Evolutionary conservation across 352 stramenopile genomes (phyloP).

Genomic region (Globisporangium nunn): DNA sequence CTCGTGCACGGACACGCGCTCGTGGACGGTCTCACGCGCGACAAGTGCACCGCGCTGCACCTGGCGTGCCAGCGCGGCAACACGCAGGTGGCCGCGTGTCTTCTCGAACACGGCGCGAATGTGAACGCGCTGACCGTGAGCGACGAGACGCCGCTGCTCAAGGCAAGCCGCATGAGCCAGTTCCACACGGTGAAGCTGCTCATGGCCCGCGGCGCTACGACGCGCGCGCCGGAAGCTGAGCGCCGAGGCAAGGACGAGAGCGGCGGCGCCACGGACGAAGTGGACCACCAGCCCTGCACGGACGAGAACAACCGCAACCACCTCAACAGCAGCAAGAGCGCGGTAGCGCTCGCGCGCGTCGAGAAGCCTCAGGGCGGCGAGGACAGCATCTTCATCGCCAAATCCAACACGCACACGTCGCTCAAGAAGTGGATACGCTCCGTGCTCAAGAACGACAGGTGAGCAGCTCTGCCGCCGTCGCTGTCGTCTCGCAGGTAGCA

Average conservation of each 20-base stretch:
- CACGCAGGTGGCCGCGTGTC: conserved; percentile 50
- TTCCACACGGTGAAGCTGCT: conserved; percentile 72
- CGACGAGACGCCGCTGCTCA: conserved; percentile 69
- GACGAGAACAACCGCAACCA: conserved; percentile 13
- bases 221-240: conserved; percentile 17
- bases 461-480: not conserved
- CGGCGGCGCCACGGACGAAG: conserved; percentile 14
- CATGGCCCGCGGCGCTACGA: conserved; percentile 37
- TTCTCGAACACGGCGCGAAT: conserved; percentile 63
- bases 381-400: conserved; percentile 50
- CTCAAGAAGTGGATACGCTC: conserved; percentile 65
- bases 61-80: conserved; percentile 75
- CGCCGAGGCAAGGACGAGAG: conserved; percentile 16
- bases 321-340: conserved; percentile 4
- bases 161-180: conserved; percentile 79
- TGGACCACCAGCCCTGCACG: conserved; percentile 10
- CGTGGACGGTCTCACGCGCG: conserved; percentile 50
- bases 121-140: conserved; percentile 52
- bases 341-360: conserved; percentile 13
- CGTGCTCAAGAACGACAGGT: conserved; percentile 40
- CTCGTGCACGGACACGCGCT: conserved; percentile 34
- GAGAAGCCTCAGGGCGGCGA: conserved; percentile 17
- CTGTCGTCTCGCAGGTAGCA: too few species aligned
- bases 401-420: conserved; percentile 66
- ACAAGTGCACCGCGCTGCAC: conserved; percentile 67